Percentiles rank a stretch among this genome's conserved stretches.
Conservation (phyloP, 2,329 filamentous ascomycete genomes). For the Coniochaeta sp. region DNA sequence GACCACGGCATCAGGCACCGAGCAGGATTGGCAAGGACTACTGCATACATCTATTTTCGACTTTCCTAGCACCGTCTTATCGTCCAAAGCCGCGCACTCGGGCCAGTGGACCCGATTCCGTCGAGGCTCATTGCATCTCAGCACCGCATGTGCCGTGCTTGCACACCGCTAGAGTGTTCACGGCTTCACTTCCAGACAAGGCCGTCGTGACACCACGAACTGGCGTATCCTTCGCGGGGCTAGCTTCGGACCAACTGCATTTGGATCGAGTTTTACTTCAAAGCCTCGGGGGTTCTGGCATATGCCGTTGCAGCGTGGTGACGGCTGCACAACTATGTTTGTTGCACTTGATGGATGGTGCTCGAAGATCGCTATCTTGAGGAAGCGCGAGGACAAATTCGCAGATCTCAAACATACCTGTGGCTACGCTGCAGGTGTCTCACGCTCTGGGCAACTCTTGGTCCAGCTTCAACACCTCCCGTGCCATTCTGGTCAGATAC, state of each 20-base stretch:
- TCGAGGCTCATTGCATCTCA: background rate
- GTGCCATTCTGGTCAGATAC: background rate
- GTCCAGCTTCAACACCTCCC: background rate
- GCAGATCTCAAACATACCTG: background rate
- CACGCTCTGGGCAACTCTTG: background rate
- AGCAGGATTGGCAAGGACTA: background rate
- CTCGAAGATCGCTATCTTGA: background rate
- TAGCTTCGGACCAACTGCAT: background rate
- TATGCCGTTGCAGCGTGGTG: background rate
- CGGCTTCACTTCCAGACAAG: background rate
- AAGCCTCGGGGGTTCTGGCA: background rate
- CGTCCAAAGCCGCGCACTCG: background rate
- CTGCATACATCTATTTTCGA: background rate
- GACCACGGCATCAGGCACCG: background rate
- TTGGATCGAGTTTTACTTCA: background rate
- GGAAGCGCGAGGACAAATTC: background rate
- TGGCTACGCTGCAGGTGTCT: background rate
- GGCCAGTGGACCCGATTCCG: background rate
- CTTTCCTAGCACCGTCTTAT: background rate
- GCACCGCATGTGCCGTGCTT: background rate
- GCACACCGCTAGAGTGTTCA: background rate
- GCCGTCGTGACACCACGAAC: background rate
- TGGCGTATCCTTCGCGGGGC: background rate
- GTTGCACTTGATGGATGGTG: background rate
- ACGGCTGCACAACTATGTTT: background rate